Evolutionary conservation across 2,329 filamentous ascomycete species (phyloP).

Genomic region (Penicillium sp.): DNA sequence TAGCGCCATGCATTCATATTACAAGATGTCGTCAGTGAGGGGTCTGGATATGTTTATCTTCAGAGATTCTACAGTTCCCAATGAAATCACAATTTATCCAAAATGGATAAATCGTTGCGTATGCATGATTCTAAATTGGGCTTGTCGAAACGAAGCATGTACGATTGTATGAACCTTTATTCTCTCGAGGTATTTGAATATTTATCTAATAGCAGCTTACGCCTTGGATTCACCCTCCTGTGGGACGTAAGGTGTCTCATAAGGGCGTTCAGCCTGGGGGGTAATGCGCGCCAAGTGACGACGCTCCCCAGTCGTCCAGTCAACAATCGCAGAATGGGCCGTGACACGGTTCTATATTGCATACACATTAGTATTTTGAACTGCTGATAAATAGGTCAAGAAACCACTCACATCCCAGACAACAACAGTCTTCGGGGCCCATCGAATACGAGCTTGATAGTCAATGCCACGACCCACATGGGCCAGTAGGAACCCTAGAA

Average conservation of each 20-base stretch:
- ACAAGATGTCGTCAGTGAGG: not conserved
- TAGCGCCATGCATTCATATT: not conserved
- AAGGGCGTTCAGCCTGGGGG: conserved; percentile 30
- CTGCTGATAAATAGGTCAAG: conserved; percentile 36
- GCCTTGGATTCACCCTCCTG: not conserved
- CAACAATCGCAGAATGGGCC: conserved; percentile 38
- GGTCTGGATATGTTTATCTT: not conserved
- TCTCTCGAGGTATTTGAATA: not conserved
- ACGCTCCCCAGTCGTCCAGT: conserved; percentile 32
- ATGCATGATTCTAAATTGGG: no score
- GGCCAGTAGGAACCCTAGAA: conserved; percentile 32
- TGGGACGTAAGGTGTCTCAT: conserved; percentile 23
- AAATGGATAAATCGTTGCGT: not conserved
- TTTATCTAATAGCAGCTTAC: not conserved
- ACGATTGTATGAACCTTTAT: not conserved
- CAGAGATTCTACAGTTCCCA: not conserved
- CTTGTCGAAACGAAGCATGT: not conserved
- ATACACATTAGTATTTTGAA: conserved; percentile 16
- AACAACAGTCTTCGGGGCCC: conserved; percentile 29
- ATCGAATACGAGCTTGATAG: conserved; percentile 28
- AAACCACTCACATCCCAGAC: conserved; percentile 42
- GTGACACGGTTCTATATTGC: conserved; percentile 37
- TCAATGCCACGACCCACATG: conserved; percentile 26
- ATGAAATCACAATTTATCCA: no score
- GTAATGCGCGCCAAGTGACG: conserved; percentile 33